Conservation (phyloP, 2,329 filamentous ascomycete species). For the Blumeriella jaapii region DNA sequence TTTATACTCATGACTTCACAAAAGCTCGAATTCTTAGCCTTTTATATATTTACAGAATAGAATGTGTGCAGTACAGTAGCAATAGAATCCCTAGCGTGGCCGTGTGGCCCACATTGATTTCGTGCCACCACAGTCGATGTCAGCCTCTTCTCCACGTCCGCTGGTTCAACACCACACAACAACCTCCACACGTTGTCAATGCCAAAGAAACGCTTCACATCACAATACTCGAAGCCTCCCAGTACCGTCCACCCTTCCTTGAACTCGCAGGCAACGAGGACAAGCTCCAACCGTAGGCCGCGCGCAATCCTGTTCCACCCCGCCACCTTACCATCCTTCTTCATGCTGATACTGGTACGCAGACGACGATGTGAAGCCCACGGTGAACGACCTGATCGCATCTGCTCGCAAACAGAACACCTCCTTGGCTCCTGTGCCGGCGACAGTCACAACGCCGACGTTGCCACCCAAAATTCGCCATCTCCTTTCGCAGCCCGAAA, state of each 20-base stretch:
- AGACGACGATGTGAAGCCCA: constrained; percentile 27
- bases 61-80: too few relatives aligned
- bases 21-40: too few relatives aligned
- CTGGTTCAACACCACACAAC: too few relatives aligned
- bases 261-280: constrained; percentile 28
- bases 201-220: constrained; percentile 51
- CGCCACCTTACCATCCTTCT: too few relatives aligned
- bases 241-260: constrained; percentile 42
- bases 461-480: constrained; percentile 47
- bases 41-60: too few relatives aligned
- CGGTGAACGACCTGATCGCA: constrained; percentile 50
- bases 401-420: constrained; percentile 37
- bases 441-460: constrained; percentile 31
- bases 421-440: constrained; percentile 14
- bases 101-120: too few relatives aligned
- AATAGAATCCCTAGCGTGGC: too few relatives aligned
- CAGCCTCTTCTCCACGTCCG: too few relatives aligned
- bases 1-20: too few relatives aligned
- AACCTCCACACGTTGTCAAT: too few relatives aligned
- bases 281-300: constrained; percentile 14
- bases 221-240: constrained; percentile 46
- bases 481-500: constrained; percentile 48
- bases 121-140: too few relatives aligned
- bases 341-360: too few relatives aligned
- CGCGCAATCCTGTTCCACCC: constrained; percentile 6